Evolutionary conservation across 2,329 filamentous ascomycete species (phyloP).

Genomic region (Arthrobotrys iridis): DNA sequence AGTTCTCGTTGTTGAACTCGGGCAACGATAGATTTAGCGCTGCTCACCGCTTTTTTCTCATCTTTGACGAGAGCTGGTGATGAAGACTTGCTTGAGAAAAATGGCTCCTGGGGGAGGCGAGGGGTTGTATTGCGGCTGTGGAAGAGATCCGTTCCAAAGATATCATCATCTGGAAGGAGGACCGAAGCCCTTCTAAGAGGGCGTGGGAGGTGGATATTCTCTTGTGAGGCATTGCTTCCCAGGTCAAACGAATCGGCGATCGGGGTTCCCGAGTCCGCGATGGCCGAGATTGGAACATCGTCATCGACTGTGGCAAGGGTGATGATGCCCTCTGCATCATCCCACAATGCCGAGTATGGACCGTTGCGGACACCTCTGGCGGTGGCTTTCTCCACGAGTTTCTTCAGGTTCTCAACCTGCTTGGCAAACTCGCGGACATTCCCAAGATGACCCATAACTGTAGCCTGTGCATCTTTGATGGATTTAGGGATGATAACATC

Average conservation of each 20-base stretch:
- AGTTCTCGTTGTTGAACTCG: slow-evolving; percentile 50
- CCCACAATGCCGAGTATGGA: slow-evolving; percentile 72
- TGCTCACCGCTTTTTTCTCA: slow-evolving; percentile 48
- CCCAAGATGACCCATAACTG: slow-evolving; percentile 83
- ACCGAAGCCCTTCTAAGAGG: slow-evolving; percentile 54
- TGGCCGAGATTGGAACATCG: slow-evolving; percentile 63
- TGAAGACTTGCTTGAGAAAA: slow-evolving; percentile 46
- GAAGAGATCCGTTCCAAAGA: slow-evolving; percentile 56
- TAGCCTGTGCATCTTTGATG: slow-evolving; percentile 83
- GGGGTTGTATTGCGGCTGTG: slow-evolving; percentile 51
- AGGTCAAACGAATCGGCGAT: slow-evolving; percentile 42
- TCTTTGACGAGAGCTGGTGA: slow-evolving; percentile 53
- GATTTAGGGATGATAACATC: slow-evolving; percentile 78
- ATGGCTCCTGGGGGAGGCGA: slow-evolving; percentile 48
- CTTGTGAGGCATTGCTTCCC: slow-evolving; percentile 49
- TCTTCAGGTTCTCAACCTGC: slow-evolving; percentile 81
- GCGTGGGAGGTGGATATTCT: slow-evolving; percentile 47
- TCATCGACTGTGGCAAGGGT: slow-evolving; percentile 78
- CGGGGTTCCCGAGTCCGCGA: slow-evolving; percentile 39
- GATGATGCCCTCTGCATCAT: slow-evolving; percentile 86
- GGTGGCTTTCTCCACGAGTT: slow-evolving; percentile 75
- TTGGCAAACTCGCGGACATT: slow-evolving; percentile 82
- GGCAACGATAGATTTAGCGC: slow-evolving; percentile 49
- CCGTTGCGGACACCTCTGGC: slow-evolving; percentile 74
- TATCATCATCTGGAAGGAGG: slow-evolving; percentile 58